phyloP scores from a whole-genome alignment of 2,329 filamentous ascomycete species.

The Kalmusia sp. region DNA sequence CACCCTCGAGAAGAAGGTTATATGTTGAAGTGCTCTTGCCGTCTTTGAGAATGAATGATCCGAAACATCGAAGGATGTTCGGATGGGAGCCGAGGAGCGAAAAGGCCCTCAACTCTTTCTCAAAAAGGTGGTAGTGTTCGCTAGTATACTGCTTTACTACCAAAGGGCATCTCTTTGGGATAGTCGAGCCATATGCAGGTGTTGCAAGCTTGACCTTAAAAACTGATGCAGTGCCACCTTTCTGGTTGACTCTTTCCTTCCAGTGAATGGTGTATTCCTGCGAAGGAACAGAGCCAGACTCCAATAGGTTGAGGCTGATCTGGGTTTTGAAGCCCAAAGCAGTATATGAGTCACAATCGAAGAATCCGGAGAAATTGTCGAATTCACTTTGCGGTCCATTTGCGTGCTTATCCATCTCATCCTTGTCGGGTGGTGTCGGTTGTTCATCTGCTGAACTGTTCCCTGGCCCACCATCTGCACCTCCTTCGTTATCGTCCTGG shows the following conservation, averaged over 20 bases:
- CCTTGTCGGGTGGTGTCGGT: neutral
- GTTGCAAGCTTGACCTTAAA: slow-evolving; percentile 21
- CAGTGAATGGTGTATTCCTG: neutral
- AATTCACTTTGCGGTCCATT: neutral
- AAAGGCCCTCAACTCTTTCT: slow-evolving; percentile 3
- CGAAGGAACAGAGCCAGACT: neutral
- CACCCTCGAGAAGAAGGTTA: slow-evolving; percentile 45
- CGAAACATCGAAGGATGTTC: slow-evolving; percentile 8
- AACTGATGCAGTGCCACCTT: slow-evolving; percentile 34
- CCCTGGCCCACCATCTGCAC: neutral
- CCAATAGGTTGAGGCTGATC: neutral
- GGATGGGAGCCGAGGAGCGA: neutral
- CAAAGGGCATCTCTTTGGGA: neutral
- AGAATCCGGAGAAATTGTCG: neutral
- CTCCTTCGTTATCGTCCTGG: neutral
- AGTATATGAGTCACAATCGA: neutral
- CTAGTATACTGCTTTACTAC: slow-evolving; percentile 10
- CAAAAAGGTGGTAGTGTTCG: neutral
- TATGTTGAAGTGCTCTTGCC: slow-evolving; percentile 14
- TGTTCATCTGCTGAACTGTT: neutral
- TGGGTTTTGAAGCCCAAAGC: neutral
- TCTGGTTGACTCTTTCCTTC: slow-evolving; percentile 23
- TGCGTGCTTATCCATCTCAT: neutral
- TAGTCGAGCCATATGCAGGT: neutral
- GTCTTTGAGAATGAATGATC: slow-evolving; percentile 6